These are phyloP conservation scores for Chlamydomonas schloesseri DNA, from an alignment of 139 green algal genomes.

Conservation along the genomic window DNA sequence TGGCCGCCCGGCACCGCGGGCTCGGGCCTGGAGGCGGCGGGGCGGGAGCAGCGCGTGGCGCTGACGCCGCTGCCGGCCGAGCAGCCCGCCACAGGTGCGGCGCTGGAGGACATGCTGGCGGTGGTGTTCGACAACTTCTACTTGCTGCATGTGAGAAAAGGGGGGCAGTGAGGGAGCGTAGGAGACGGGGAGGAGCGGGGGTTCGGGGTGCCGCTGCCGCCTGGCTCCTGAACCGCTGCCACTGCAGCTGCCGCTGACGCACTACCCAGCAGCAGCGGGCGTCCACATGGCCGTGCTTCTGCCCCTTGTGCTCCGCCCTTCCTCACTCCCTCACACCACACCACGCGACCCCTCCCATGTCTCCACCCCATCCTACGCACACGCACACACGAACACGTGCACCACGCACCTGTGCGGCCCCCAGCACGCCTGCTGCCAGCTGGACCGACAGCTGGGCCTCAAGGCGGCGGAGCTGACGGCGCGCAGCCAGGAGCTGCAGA, in stretches of 20 bases:
- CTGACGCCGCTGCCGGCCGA: neutral
- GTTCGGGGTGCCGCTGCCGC: neutral
- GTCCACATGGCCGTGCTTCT: too few relatives aligned
- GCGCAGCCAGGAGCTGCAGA: conserved; percentile 16
- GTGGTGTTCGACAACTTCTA: conserved; percentile 27
- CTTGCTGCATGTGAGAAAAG: neutral
- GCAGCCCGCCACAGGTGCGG: neutral
- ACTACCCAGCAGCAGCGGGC: too few relatives aligned
- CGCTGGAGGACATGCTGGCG: conserved; percentile 18
- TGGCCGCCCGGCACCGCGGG: neutral
- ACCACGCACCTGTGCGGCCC: too few relatives aligned
- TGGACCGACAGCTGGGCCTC: neutral
- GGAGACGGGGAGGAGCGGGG: too few relatives aligned
- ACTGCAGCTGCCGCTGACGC: too few relatives aligned
- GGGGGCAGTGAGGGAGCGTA: neutral
- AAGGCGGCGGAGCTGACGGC: neutral
- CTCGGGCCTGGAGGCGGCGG: neutral
- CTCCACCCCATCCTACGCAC: too few relatives aligned
- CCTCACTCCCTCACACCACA: too few relatives aligned
- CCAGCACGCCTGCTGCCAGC: conserved; percentile 24
- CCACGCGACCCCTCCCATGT: too few relatives aligned
- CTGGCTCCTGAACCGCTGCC: too few relatives aligned
- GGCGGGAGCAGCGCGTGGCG: neutral
- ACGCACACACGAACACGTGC: neutral
- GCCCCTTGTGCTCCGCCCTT: neutral